Base-by-base conservation (phyloP, 2,329 filamentous ascomycete genomes). In the Pseudodiploospora longispora region DNA sequence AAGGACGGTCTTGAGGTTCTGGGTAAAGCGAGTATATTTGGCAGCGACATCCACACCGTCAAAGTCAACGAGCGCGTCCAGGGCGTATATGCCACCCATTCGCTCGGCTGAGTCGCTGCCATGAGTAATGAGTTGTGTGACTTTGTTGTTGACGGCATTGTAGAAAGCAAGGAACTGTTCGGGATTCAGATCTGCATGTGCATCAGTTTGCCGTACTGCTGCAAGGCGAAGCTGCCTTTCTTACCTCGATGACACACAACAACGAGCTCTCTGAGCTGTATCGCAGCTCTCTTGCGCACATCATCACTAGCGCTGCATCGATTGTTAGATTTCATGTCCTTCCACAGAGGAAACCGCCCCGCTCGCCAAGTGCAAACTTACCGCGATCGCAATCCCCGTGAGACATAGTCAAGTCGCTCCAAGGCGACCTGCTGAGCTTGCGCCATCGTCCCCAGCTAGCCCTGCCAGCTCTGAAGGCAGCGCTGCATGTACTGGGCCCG, bases 41-140 rank as follows among this genome's bases (percentile, higher is more conserved):
- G 88, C 82, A 32, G 87, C 88, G 27, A 87, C 81, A 67, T 98
- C 94, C 55, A 96, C 87, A 47, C 90, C 91, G 56, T 96, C 91
- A 62, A 97, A 96, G 63, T 96, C 90, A 64, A 97, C 91, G 43
- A 98, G 80, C 46, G 85, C 84, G 63, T 95, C 91, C 49, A 98
- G 79, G 47, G 91, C 91, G 56, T 93, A 84, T 50, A 98, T 85
- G 42, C 93, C 94, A 50, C 90, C 93, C 45, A 96, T 81, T 47
- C 89, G 84, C 61, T 98, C 93, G 55, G 83, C 82, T 5, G 87
- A 84, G 62, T 95, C 90, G 67, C 79, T 84, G 51, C 89, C 87
- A 62, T 91, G 87, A 39, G 88, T 82, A 49, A 95, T 88, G 52
- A 97, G 66, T 34, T 68, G 66, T 29, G 75, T 79, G 36, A 80